Evolutionary conservation across 2,329 filamentous ascomycete species (phyloP).

Genomic region (Orbilia blumenaviensis): DNA sequence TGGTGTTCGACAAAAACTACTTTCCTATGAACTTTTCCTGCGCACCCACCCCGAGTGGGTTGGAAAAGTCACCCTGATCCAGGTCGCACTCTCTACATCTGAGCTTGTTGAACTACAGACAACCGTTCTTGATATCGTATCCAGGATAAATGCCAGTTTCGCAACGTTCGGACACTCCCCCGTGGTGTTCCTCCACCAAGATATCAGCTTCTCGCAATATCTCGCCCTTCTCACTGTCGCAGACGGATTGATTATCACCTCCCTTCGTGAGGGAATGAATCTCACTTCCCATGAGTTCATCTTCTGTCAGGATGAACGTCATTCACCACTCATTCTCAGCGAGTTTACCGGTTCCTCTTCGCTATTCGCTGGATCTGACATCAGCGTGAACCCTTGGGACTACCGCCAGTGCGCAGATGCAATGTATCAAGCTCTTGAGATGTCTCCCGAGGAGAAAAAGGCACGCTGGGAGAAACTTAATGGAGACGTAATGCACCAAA

Average conservation of each 20-base stretch:
- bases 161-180: conserved; percentile 92
- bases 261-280: conserved; percentile 96
- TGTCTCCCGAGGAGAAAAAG: conserved; percentile 77
- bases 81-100: conserved; percentile 89
- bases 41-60: conserved; percentile 92
- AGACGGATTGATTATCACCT: conserved; percentile 92
- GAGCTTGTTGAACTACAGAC: conserved; percentile 88
- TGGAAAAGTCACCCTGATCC: conserved; percentile 82
- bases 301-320: conserved; percentile 90
- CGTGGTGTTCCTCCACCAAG: conserved; percentile 91
- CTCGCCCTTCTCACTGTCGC: conserved; percentile 89
- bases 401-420: conserved; percentile 87
- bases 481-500: conserved; percentile 78
- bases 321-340: conserved; percentile 88
- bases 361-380: conserved; percentile 80
- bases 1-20: conserved; percentile 89
- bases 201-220: conserved; percentile 91
- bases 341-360: conserved; percentile 94
- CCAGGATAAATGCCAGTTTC: conserved; percentile 89
- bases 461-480: conserved; percentile 78
- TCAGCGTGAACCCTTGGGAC: conserved; percentile 95
- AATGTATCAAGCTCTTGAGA: conserved; percentile 83
- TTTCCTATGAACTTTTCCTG: conserved; percentile 91
- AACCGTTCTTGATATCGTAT: conserved; percentile 91
- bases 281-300: conserved; percentile 93